Percentiles rank a stretch among this genome's conserved stretches.
Evolutionary conservation across 768 basidiomycete species (phyloP).

Genomic region (Exsudoporus frostii): DNA sequence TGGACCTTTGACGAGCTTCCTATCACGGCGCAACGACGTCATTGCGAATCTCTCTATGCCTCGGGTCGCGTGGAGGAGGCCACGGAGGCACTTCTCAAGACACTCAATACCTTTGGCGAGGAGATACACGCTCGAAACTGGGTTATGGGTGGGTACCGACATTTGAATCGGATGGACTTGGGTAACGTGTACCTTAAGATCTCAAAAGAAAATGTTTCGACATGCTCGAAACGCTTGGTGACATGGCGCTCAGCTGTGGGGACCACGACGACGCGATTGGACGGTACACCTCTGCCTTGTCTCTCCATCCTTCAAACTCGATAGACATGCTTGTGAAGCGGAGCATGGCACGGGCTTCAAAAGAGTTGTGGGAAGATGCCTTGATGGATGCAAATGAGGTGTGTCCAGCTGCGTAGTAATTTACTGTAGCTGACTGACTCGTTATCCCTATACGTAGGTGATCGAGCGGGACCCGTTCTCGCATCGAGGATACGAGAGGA

Average conservation of each 20-base stretch:
- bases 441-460: background rate
- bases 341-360: too few relatives aligned
- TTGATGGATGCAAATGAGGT: too few relatives aligned
- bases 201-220: background rate
- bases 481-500: background rate
- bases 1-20: constrained; percentile 4
- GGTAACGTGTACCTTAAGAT: background rate
- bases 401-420: too few relatives aligned
- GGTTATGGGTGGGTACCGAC: background rate
- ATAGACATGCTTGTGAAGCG: too few relatives aligned
- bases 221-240: background rate
- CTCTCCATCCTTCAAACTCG: background rate
- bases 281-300: constrained; percentile 5
- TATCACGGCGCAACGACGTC: background rate
- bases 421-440: too few relatives aligned
- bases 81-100: background rate
- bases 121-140: background rate
- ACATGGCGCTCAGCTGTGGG: background rate
- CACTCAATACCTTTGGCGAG: background rate
- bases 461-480: background rate
- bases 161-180: background rate
- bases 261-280: constrained; percentile 1
- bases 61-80: background rate
- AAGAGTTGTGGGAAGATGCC: too few relatives aligned
- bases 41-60: background rate